Conservation (phyloP, 192 early-diverging fungal species). For the Podila epigama region DNA sequence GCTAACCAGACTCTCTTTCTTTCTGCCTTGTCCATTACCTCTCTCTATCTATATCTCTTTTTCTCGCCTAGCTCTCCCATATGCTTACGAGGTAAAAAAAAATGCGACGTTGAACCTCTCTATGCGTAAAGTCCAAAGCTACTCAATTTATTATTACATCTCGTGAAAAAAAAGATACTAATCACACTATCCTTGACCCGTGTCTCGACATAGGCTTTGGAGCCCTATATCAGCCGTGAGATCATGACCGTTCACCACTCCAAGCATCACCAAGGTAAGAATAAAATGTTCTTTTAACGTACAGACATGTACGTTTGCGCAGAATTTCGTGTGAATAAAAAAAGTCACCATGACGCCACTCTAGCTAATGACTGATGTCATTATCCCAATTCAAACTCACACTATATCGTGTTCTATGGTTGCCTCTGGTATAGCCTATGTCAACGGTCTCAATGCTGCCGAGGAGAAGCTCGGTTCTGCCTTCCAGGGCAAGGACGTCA, state of each 20-base stretch:
- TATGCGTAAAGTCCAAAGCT: no score
- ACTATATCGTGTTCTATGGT: neutral
- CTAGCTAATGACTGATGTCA: no score
- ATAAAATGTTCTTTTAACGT: no score
- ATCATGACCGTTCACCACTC: slow-evolving; percentile 95
- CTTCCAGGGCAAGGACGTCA: slow-evolving; percentile 72
- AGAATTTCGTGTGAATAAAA: no score
- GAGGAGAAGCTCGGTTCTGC: slow-evolving; percentile 88
- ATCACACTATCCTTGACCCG: neutral
- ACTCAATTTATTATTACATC: no score
- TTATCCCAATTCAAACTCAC: neutral
- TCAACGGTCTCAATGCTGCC: slow-evolving; percentile 87
- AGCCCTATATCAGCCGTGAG: slow-evolving; percentile 91
- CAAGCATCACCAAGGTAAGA: slow-evolving; percentile 89
- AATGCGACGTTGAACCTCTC: no score
- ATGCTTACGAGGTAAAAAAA: slow-evolving; percentile 37
- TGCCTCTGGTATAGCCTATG: slow-evolving; percentile 65
- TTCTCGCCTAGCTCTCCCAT: slow-evolving; percentile 49
- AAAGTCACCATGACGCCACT: no score
- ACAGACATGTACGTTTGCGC: no score
- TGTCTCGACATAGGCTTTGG: slow-evolving; percentile 69
- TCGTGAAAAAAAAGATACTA: no score
- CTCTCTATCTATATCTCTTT: no score
- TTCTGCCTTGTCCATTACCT: neutral
- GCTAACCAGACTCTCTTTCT: neutral